Evolutionary conservation across 139 green algal genomes (phyloP).

Genomic region (Chara braunii): DNA sequence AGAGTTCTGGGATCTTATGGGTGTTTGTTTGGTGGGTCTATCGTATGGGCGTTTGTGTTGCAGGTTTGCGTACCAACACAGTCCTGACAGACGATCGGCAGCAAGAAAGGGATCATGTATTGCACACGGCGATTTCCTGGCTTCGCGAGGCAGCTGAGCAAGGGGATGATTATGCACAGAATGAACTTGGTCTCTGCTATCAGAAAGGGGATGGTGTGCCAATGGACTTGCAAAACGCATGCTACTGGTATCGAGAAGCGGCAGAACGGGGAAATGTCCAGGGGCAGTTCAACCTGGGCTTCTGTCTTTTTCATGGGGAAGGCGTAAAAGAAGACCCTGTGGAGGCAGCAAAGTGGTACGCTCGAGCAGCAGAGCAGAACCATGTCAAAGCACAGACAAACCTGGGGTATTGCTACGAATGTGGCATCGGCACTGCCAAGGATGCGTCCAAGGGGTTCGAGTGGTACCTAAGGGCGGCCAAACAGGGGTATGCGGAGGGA

Average conservation of each 20-base stretch:
- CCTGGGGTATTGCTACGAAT: constrained; percentile 18
- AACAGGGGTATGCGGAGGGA: constrained; percentile 18
- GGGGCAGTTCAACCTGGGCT: constrained; percentile 34
- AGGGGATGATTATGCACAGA: no score
- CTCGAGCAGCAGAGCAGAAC: constrained; percentile 30
- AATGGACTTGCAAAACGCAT: constrained; percentile 19
- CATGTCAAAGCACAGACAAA: constrained; percentile 17
- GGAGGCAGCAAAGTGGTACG: not conserved
- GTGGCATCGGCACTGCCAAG: constrained; percentile 16
- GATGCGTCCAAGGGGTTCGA: constrained; percentile 8
- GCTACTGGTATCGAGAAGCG: constrained; percentile 11
- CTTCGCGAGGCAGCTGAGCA: no score
- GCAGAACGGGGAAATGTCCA: constrained; percentile 23
- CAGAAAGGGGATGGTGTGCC: constrained; percentile 3
- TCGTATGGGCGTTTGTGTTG: no score
- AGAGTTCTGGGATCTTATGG: no score
- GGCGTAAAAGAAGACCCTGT: constrained; percentile 20
- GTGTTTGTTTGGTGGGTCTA: no score
- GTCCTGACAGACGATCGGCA: no score
- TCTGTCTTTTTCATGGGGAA: constrained; percentile 20
- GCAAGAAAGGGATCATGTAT: no score
- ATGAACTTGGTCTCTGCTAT: constrained; percentile 31
- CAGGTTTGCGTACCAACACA: no score
- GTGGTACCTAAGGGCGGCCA: constrained; percentile 18
- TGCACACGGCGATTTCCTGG: constrained; percentile 7